These are phyloP conservation scores for Taphrina communis DNA, from an alignment of 1,139 yeast genomes.

Conservation along the genomic window DNA sequence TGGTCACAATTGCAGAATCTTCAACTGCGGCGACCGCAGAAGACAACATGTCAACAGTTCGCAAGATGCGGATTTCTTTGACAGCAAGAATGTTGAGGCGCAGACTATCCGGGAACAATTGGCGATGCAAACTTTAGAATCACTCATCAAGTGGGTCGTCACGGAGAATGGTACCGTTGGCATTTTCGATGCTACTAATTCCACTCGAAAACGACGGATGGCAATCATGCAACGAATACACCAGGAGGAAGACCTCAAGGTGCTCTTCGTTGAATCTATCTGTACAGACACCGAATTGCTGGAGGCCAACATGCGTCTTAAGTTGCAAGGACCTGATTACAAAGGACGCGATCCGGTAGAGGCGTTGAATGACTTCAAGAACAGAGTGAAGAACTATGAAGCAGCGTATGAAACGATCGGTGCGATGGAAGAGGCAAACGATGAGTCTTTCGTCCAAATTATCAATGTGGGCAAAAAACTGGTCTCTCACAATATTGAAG, in stretches of 20 bases:
- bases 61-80: constrained; percentile 73
- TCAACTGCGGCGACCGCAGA: constrained; percentile 93
- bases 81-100: constrained; percentile 74
- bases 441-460: constrained; percentile 88
- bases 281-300: constrained; percentile 80
- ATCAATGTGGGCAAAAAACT: constrained; percentile 94
- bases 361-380: constrained; percentile 81
- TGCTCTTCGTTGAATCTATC: constrained; percentile 81
- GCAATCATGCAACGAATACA: constrained; percentile 71
- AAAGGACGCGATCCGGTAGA: constrained; percentile 78
- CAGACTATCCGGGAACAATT: constrained; percentile 80
- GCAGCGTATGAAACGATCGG: constrained; percentile 89
- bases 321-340: constrained; percentile 93
- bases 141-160: constrained; percentile 76
- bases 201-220: constrained; percentile 74
- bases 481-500: constrained; percentile 87
- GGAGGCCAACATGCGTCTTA: constrained; percentile 80
- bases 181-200: constrained; percentile 92
- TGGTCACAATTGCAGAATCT: constrained; percentile 85
- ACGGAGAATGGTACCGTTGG: constrained; percentile 90
- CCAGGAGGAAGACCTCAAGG: constrained; percentile 68
- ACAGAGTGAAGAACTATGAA: constrained; percentile 81
- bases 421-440: constrained; percentile 65
- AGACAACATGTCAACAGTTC: constrained; percentile 53
- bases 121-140: constrained; percentile 94